Conservation (phyloP, 805 yeast species). For the Jamesozyma gamospora region DNA sequence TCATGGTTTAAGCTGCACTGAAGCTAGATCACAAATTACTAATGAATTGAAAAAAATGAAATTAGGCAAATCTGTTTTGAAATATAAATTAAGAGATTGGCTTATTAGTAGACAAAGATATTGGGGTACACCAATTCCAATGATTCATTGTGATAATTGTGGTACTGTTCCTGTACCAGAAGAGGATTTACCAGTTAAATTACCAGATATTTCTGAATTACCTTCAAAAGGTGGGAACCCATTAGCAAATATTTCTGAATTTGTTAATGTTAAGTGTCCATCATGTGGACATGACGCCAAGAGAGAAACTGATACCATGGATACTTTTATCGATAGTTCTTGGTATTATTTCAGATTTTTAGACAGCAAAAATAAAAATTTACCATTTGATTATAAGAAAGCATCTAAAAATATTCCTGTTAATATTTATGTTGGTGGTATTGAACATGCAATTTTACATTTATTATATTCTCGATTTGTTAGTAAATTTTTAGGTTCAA, state of each 20-base stretch:
- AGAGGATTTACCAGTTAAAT: constrained; percentile 65
- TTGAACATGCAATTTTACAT: constrained; percentile 94
- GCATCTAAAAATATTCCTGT: constrained; percentile 63
- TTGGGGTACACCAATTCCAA: constrained; percentile 99
- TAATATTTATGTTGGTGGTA: constrained; percentile 87
- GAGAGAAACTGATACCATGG: constrained; percentile 97
- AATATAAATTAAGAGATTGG: constrained; percentile 82
- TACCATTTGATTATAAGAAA: constrained; percentile 43
- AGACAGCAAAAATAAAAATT: constrained; percentile 52
- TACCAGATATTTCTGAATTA: constrained; percentile 51
- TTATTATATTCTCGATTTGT: constrained; percentile 78
- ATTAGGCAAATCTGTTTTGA: constrained; percentile 40
- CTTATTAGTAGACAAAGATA: constrained; percentile 86
- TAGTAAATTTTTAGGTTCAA: constrained; percentile 61
- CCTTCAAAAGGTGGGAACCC: constrained; percentile 55
- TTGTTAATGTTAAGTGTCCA: constrained; percentile 72
- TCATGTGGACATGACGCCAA: constrained; percentile 61
- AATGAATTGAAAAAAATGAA: constrained; percentile 31
- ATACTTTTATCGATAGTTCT: constrained; percentile 94
- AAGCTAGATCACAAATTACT: constrained; percentile 44
- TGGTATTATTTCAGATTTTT: constrained; percentile 88
- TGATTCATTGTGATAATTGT: constrained; percentile 75
- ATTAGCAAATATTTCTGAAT: constrained; percentile 52
- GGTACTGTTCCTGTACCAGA: constrained; percentile 93
- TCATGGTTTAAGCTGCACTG: constrained; percentile 38